These are phyloP conservation scores for Odontarrhena argentea DNA, from an alignment of 345 rosid species.

Conservation along the genomic window DNA sequence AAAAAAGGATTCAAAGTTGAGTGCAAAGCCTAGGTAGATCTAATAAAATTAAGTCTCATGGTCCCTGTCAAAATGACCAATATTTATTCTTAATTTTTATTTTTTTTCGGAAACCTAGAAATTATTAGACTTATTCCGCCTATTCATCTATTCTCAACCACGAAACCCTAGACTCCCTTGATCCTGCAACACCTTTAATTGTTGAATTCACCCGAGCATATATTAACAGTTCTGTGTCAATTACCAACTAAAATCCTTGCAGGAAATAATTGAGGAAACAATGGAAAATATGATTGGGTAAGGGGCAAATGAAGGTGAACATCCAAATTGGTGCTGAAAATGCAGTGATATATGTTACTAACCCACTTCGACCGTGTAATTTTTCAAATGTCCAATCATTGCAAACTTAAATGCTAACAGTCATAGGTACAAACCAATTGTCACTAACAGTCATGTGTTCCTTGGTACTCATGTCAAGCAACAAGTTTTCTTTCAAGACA, in stretches of 20 bases:
- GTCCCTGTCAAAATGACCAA: not conserved
- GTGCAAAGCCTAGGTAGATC: constrained; percentile 3
- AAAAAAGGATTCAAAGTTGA: constrained; percentile 17
- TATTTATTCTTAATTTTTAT: not conserved
- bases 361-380: not conserved
- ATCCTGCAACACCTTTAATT: not conserved
- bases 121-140: not conserved
- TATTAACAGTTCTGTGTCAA: not conserved
- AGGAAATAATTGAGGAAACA: not conserved
- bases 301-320: not conserved
- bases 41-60: constrained; percentile 2
- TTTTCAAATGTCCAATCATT: not conserved
- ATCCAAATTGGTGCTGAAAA: not conserved
- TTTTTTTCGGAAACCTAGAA: not conserved
- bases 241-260: not conserved
- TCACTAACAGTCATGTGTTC: not conserved
- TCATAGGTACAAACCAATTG: not conserved
- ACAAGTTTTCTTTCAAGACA: constrained; percentile 16
- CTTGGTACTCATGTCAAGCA: constrained; percentile 22
- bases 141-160: not conserved
- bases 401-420: not conserved
- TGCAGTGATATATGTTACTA: not conserved
- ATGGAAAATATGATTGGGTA: not conserved
- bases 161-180: not conserved
- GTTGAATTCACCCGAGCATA: not conserved